Base-by-base conservation (phyloP, 2,329 filamentous ascomycete genomes). In the Gaeumannomyces tritici region DNA sequence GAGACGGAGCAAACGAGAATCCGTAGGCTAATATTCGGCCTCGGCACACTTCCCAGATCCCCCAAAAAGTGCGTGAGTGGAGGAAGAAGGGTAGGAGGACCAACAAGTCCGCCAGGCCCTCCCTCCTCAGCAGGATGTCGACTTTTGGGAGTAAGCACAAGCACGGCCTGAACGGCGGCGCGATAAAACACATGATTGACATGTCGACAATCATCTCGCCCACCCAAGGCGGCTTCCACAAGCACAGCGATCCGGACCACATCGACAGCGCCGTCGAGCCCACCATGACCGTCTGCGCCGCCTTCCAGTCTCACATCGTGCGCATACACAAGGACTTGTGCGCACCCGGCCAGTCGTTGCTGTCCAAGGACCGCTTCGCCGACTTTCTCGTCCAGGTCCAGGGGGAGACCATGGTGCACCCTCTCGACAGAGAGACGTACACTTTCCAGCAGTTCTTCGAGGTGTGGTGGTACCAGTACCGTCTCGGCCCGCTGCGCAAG, bases 311-410 rank as follows among this genome's bases (percentile, higher is more conserved):
- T 58, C 76, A 80, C 61, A 70, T 87, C 27, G 72, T 76, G 61
- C 73, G 72, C 55, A 70, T 84, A 33, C 87, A 80, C 68, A 71
- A 80, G 42, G 69, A 73, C 0, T 65, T 84, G 42, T 75, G 79
- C 57, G 74, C 72, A 70, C 15, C 71, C 74, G 2, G 69, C 61
- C 55, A 70, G 31, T 66, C 64, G 51, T 68, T 64, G 1, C 66
- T 82, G 12, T 69, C 74, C 4, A 70, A 72, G 18, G 73, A 74
- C 9, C 73, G 73, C 35, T 78, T 87, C 62, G 68, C 71, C 33
- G 67, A 68, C 5, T 88, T 86, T 69, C 70, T 88, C n/a, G 71
- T 74, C 47, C 68, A 72, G 1, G 74, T 74, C 1, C 84, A 87
- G 67, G 77, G 78, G 35, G 80, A 83, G 62, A 59, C 64, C 15